Percentiles rank a stretch among this genome's conserved stretches.
Evolutionary conservation across 2,329 filamentous ascomycete species (phyloP).

Genomic region (Alternaria consortialis): DNA sequence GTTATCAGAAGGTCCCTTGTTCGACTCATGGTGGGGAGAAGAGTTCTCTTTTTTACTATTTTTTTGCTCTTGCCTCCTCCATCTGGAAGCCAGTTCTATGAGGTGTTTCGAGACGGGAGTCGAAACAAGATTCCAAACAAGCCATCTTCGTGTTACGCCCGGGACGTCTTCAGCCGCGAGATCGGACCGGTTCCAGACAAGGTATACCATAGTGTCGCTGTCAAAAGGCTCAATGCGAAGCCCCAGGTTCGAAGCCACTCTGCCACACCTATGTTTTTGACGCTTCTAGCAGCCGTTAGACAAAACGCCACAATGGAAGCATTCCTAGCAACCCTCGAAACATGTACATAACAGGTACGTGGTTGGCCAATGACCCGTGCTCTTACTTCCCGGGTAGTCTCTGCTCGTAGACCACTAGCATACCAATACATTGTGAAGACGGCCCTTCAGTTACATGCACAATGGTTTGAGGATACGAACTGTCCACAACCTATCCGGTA

Average conservation of each 20-base stretch:
- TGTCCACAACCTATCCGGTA: not conserved
- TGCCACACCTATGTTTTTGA: not conserved
- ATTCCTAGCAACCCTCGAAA: not conserved
- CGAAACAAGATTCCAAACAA: not conserved
- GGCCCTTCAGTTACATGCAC: not conserved
- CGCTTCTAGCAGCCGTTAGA: not conserved
- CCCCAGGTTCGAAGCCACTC: not conserved
- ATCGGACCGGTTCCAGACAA: not conserved
- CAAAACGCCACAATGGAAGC: not conserved
- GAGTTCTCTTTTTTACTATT: conserved; percentile 14
- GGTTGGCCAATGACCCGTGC: not conserved
- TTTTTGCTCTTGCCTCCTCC: not conserved
- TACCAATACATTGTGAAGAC: not conserved
- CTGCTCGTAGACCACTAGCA: not conserved
- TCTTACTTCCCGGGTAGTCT: not conserved
- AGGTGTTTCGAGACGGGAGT: not conserved
- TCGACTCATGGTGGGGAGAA: conserved; percentile 47
- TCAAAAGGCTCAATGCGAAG: not conserved
- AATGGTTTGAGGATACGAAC: not conserved
- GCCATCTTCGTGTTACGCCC: not conserved
- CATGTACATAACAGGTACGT: too few species aligned
- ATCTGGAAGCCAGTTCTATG: not conserved
- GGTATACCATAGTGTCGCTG: not conserved
- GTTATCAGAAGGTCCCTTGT: conserved; percentile 48
- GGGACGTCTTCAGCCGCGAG: not conserved